phyloP scores from a whole-genome alignment of 257 asterid species.

The Solanum bukasovii region DNA sequence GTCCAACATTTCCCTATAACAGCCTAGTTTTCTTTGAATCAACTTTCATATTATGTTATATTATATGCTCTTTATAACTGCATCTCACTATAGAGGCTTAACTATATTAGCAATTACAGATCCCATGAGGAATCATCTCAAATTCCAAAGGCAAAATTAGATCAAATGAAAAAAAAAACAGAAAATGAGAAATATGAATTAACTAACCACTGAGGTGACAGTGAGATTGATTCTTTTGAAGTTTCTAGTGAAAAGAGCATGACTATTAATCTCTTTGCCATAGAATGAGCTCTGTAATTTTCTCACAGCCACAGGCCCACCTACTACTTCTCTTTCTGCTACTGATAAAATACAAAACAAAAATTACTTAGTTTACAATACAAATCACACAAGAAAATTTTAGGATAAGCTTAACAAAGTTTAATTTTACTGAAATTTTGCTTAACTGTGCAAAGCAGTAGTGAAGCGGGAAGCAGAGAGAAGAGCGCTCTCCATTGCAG shows the following conservation, averaged over 20 bases:
- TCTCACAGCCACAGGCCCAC: constrained; percentile 5
- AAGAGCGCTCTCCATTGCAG: constrained; percentile 36
- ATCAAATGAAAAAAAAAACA: not conserved
- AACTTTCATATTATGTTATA: not conserved
- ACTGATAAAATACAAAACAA: not conserved
- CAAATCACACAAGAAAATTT: not conserved
- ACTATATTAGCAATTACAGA: not conserved
- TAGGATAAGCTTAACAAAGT: not conserved
- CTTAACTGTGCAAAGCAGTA: constrained; percentile 33
- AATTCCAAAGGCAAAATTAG: not conserved
- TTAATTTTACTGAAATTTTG: not conserved
- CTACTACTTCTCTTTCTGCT: constrained; percentile 31
- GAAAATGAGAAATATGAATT: not conserved
- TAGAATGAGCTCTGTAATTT: constrained; percentile 26
- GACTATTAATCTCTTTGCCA: constrained; percentile 21
- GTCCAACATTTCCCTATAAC: not conserved
- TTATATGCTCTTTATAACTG: not conserved
- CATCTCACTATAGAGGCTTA: not conserved
- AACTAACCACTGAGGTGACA: constrained; percentile 46
- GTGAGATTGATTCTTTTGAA: constrained; percentile 16
- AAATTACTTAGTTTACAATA: not conserved
- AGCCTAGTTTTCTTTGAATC: not conserved
- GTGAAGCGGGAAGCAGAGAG: constrained; percentile 39
- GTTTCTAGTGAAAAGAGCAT: constrained; percentile 11
- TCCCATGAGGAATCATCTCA: not conserved